Percentiles rank a stretch among this genome's conserved stretches.
These are phyloP conservation scores for Colletotrichum lentis DNA, from an alignment of 2,329 filamentous ascomycete species.

Conservation along the genomic window DNA sequence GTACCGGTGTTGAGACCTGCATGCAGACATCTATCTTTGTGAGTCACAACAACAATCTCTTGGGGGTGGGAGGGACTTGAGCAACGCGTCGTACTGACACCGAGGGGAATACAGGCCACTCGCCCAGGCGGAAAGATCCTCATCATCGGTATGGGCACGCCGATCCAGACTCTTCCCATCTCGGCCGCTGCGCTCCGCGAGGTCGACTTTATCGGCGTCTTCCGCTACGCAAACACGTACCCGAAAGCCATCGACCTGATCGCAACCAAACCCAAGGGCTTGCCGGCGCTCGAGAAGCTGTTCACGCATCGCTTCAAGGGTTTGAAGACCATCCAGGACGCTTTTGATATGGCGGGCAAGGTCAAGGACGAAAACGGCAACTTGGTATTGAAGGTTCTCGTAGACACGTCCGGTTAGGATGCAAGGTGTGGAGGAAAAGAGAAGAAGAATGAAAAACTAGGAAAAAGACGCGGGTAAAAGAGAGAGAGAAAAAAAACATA, in stretches of 20 bases:
- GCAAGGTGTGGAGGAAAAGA: not conserved
- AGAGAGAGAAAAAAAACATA: not conserved
- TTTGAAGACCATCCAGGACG: slow-evolving; percentile 68
- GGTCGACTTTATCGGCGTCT: slow-evolving; percentile 75
- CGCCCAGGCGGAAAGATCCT: slow-evolving; percentile 74
- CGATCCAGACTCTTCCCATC: slow-evolving; percentile 73
- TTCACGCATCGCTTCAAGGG: slow-evolving; percentile 76
- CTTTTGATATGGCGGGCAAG: slow-evolving; percentile 76
- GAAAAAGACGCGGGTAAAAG: not conserved
- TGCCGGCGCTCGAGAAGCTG: slow-evolving; percentile 72
- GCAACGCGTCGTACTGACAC: slow-evolving; percentile 5
- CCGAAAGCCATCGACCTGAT: slow-evolving; percentile 61
- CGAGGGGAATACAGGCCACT: slow-evolving; percentile 54
- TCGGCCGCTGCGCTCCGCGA: slow-evolving; percentile 74
- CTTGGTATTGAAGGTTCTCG: slow-evolving; percentile 78
- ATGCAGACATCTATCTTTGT: slow-evolving; percentile 78
- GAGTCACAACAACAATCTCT: slow-evolving; percentile 40
- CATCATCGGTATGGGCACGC: slow-evolving; percentile 77
- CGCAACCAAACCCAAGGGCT: slow-evolving; percentile 55
- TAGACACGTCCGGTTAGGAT: slow-evolving; percentile 52
- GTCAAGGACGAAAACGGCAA: slow-evolving; percentile 74
- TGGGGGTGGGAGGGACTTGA: not conserved
- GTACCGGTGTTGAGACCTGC: slow-evolving; percentile 80
- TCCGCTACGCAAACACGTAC: slow-evolving; percentile 81
- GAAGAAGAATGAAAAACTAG: not conserved